Evolutionary conservation across 2,329 filamentous ascomycete genomes (phyloP).

Genomic region (Sporothrix euskadiensis): DNA sequence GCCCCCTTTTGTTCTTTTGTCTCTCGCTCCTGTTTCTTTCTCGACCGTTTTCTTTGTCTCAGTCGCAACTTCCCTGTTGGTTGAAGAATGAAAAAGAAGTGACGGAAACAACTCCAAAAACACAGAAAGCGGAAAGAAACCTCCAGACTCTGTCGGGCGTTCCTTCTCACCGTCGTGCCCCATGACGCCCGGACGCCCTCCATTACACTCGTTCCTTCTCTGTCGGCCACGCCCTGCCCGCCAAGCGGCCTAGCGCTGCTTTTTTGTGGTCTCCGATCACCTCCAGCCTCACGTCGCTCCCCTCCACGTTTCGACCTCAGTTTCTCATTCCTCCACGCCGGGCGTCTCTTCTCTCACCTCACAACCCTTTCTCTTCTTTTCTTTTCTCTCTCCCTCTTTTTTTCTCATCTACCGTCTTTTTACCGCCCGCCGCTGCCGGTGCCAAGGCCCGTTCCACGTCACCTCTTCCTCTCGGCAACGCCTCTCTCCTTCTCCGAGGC

Average conservation of each 20-base stretch:
- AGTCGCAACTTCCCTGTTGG: conserved; percentile 8
- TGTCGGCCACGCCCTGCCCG: conserved; percentile 20
- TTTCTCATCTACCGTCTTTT: neutral
- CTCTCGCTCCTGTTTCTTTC: neutral
- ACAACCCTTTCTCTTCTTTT: neutral
- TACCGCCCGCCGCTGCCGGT: neutral
- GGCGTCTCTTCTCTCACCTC: neutral
- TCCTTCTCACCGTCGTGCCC: conserved; percentile 13
- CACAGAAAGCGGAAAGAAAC: neutral
- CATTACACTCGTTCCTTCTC: conserved; percentile 2
- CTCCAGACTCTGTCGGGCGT: neutral
- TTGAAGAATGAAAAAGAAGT: neutral
- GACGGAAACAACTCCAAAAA: neutral
- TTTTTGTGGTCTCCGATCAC: neutral
- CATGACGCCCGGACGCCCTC: neutral
- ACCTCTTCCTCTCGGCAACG: neutral
- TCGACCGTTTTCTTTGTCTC: conserved; percentile 7
- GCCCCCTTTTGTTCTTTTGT: neutral
- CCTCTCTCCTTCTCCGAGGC: neutral
- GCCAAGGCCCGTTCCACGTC: conserved; percentile 24
- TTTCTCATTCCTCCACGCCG: conserved; percentile 32
- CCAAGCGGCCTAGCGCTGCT: conserved; percentile 21
- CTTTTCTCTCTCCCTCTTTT: neutral
- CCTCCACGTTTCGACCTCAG: conserved; percentile 1
- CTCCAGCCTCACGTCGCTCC: neutral